Evolutionary conservation across 176 grass and related monocot species (phyloP).

Genomic region (Eragrostis curvula): DNA sequence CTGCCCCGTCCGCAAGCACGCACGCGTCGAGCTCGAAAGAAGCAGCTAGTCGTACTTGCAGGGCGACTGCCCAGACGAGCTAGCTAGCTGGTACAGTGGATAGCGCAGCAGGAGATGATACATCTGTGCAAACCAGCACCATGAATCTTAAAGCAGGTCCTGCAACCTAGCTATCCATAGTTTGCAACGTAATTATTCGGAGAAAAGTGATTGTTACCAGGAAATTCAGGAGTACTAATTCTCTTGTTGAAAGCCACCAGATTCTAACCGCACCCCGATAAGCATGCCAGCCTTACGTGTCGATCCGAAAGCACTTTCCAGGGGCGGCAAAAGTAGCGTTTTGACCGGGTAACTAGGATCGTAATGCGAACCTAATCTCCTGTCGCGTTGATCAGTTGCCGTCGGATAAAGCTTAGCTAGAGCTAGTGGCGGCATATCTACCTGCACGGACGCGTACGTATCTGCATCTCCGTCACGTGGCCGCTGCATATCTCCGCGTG

Average conservation of each 20-base stretch:
- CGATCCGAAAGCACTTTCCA: slow-evolving; percentile 16
- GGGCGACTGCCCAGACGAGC: not conserved
- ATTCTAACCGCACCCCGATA: slow-evolving; percentile 14
- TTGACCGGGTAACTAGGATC: slow-evolving; percentile 19
- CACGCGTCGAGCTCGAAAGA: not conserved
- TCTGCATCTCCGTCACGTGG: slow-evolving; percentile 20
- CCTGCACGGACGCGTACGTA: not conserved
- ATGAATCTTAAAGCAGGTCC: not conserved
- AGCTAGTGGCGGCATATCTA: not conserved
- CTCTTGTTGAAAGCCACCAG: slow-evolving; percentile 4
- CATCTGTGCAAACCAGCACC: not conserved
- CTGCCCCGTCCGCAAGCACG: not conserved
- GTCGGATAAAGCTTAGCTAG: not conserved
- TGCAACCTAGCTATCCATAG: too few species aligned
- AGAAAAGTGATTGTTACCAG: not conserved
- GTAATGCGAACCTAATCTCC: slow-evolving; percentile 10
- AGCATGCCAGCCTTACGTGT: not conserved
- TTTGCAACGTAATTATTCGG: not conserved
- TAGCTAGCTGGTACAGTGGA: not conserved
- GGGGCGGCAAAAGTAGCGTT: not conserved
- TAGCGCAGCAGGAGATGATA: not conserved
- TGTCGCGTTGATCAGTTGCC: not conserved
- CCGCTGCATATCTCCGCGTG: not conserved
- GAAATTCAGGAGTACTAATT: not conserved
- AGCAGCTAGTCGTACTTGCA: not conserved